These are phyloP conservation scores for Metarhizium rileyi DNA, from an alignment of 2,329 filamentous ascomycete genomes.

Conservation along the genomic window DNA sequence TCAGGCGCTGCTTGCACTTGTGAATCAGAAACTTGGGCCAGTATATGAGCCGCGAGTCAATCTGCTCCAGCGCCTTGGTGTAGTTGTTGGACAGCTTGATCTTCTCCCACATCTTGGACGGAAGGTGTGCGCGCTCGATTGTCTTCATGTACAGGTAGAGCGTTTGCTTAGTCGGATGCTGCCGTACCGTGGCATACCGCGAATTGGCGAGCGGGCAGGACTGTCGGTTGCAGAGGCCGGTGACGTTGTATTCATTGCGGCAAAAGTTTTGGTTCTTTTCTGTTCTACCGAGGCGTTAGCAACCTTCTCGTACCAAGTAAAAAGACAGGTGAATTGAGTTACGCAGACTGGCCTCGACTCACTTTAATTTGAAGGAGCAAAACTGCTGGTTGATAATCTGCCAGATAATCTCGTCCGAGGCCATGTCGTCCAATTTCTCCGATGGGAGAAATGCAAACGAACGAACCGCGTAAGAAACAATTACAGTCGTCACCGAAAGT, in stretches of 20 bases:
- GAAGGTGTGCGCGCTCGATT: slow-evolving; percentile 77
- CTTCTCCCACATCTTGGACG: slow-evolving; percentile 87
- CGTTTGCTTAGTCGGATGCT: slow-evolving; percentile 68
- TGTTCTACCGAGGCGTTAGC: slow-evolving; percentile 42
- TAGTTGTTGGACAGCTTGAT: slow-evolving; percentile 89
- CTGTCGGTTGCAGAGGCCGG: slow-evolving; percentile 74
- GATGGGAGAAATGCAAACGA: neutral
- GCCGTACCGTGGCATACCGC: slow-evolving; percentile 83
- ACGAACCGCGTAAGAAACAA: no score
- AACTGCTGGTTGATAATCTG: slow-evolving; percentile 92
- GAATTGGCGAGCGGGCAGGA: slow-evolving; percentile 87
- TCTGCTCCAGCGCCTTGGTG: slow-evolving; percentile 74
- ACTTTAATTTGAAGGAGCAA: slow-evolving; percentile 93
- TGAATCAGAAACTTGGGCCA: slow-evolving; percentile 90
- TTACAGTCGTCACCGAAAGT: no score
- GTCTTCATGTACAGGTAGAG: slow-evolving; percentile 98
- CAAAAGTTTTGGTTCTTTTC: slow-evolving; percentile 89
- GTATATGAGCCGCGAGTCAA: slow-evolving; percentile 80
- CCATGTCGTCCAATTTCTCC: slow-evolving; percentile 42
- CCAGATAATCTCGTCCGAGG: slow-evolving; percentile 96
- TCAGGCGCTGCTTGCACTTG: slow-evolving; percentile 95
- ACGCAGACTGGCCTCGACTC: slow-evolving; percentile 18
- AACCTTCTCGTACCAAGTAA: neutral
- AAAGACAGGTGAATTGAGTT: neutral
- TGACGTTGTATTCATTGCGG: slow-evolving; percentile 87